Evolutionary conservation across 768 basidiomycete species (phyloP).

Genomic region (Lactarius sanguifluus): DNA sequence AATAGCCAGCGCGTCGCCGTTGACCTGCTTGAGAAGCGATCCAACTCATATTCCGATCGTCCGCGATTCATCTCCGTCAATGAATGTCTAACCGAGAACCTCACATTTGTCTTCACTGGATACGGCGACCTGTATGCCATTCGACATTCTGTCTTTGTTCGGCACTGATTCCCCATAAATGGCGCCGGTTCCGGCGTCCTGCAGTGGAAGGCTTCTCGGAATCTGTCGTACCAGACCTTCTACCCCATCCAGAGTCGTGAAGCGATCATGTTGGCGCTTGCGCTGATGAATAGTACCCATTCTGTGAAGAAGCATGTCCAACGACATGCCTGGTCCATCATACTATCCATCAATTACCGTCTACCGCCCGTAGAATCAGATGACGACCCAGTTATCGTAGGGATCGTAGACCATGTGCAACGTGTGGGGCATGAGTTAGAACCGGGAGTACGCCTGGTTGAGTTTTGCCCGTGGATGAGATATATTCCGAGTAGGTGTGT

Average conservation of each 20-base stretch:
- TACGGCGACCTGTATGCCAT: neutral
- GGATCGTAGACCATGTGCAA: neutral
- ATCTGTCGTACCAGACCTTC: no score
- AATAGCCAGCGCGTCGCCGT: neutral
- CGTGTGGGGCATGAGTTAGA: neutral
- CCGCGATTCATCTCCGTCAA: neutral
- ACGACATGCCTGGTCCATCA: no score
- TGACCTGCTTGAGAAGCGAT: neutral
- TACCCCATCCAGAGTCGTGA: no score
- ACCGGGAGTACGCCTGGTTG: neutral
- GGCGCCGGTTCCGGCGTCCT: no score
- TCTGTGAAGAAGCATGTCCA: no score
- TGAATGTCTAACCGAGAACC: neutral
- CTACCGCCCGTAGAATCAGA: conserved; percentile 22
- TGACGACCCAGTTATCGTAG: neutral
- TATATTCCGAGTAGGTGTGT: neutral
- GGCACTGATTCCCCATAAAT: neutral
- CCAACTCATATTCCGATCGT: neutral
- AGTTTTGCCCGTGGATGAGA: neutral
- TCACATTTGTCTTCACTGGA: neutral
- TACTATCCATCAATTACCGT: conserved; percentile 26
- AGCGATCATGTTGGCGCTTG: no score
- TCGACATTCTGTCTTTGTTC: neutral
- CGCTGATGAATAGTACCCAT: no score
- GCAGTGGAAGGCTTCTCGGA: no score